Evolutionary conservation across 2,329 filamentous ascomycete genomes (phyloP), one percentile per base, ranked within the genome.

Genomic region (Karstenula rhodostoma): DNA sequence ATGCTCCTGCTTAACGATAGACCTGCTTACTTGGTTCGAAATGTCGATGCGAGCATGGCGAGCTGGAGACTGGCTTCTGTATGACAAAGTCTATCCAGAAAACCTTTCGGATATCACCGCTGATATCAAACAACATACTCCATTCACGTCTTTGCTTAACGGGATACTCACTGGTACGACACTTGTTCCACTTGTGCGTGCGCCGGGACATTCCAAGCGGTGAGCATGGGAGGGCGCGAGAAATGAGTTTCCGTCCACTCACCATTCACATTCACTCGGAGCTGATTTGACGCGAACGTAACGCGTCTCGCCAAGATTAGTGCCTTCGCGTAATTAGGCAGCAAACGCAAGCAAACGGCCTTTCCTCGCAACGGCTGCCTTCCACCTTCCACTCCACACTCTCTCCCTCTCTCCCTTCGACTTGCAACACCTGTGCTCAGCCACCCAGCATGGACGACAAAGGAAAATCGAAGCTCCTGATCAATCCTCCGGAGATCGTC

Each of bases 271-370:
- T 44, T 40, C 35, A 40, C 35, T 8, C 6, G n/a, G 1, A 19
- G 19, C n/a, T 22, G 19, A 44, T 23, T 23, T 22, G 19, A 23
- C 42, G 42, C 42, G 19, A 23, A 44, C 2, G 19, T 23, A 1
- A 44, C 42, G 42, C 42, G 42, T 44, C 9, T 44, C 19, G 19
- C 19, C 9, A 23, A 22, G 6, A 22, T 23, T 44, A 22, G 42
- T 19, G 42, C 13, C 42, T 6, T 44, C 19, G 42, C 19, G 8
- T 44, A 23, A 44, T 19, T 19, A 32, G 27, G 29, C 25, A 49
- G 47, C 48, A 51, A 51, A 51, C 48, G 32, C 8, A 51, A 17
- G 32, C 48, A n/a, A n/a, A 51, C 47, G 25, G n/a, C 19, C n/a
- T 51, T 51, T 37, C 7, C 5, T 32, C 29, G n/a, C 29, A 33